Base-by-base conservation (phyloP, 371 early-diverging fungal species). In the Blakeslea trispora region DNA sequence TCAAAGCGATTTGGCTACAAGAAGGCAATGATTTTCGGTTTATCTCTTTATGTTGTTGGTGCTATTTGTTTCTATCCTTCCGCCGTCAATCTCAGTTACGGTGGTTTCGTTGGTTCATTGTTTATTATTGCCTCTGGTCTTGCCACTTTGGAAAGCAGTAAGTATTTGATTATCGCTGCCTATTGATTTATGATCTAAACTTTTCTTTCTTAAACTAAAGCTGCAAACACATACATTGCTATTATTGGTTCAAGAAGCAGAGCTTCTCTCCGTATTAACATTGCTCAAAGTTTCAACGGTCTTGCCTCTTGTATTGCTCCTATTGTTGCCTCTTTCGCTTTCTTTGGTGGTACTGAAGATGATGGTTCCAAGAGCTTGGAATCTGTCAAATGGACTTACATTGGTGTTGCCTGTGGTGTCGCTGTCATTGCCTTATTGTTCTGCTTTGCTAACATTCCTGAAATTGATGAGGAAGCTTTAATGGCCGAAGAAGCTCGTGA, bases 401-500 rank as follows among this genome's bases (percentile, higher is more conserved):
- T 79, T 18, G 75, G 74, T 53, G 70, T 79, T 8, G 79, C 67
- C 15, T 69, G 72, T 54, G 74, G 74, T 50, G 78, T 77, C 1
- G 68, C 67, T 56, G 43, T 50, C 28, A 65, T 78, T 50, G 75
- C 62, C 11, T 21, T 73, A 1, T 17, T 79, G 19, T 75, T 79
- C 40, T 73, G 71, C 19, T 71, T 79, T 60, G 70, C 70, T 0
- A 50, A 53, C 13, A 69, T 79, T 21, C 79, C 79, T 11, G 79
- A 79, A 52, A 63, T 79, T 4, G 72, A 75, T 34, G 77, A 77
- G 52, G 77, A 73, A 42, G 66, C 17, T 47, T 60, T 60, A 57
- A 98, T 98, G 92, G 75, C 96, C 28, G 93, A 93, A 59, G 92
- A 90, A 51, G 95, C 95, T 45, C 95, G 96, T 71, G 81, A 78